Evolutionary conservation across 345 rosid genomes (phyloP).

Genomic region (Salix arbutifolia): DNA sequence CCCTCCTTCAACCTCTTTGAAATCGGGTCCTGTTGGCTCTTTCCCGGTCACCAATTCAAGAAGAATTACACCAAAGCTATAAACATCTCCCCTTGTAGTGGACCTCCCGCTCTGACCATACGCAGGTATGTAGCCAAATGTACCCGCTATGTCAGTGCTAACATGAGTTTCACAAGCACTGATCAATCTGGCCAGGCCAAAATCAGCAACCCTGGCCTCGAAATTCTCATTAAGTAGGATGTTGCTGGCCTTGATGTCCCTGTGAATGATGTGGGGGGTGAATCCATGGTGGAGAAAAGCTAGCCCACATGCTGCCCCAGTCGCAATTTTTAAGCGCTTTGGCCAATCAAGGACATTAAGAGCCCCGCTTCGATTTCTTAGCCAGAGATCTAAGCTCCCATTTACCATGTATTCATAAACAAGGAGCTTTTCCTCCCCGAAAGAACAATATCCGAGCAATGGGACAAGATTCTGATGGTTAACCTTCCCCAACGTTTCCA

Average conservation of each 20-base stretch:
- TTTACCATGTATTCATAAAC: constrained; percentile 89
- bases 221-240: constrained; percentile 64
- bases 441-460: constrained; percentile 78
- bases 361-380: constrained; percentile 58
- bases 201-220: constrained; percentile 87
- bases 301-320: constrained; percentile 74
- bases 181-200: constrained; percentile 82
- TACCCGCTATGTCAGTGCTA: constrained; percentile 77
- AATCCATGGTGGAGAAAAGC: constrained; percentile 85
- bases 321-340: constrained; percentile 68
- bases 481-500: constrained; percentile 93
- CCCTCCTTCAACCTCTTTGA: constrained; percentile 88
- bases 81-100: constrained; percentile 80
- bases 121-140: constrained; percentile 87
- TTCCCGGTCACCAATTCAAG: constrained; percentile 83
- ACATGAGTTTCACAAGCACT: constrained; percentile 94
- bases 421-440: constrained; percentile 78
- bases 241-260: constrained; percentile 91
- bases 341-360: constrained; percentile 71
- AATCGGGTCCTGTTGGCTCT: constrained; percentile 93
- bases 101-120: constrained; percentile 86
- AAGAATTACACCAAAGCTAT: constrained; percentile 83
- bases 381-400: constrained; percentile 86
- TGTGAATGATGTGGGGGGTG: constrained; percentile 87
- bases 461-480: constrained; percentile 87